These are phyloP conservation scores for Penicillium sp. DNA, from an alignment of 2,329 filamentous ascomycete genomes.

Conservation along the genomic window DNA sequence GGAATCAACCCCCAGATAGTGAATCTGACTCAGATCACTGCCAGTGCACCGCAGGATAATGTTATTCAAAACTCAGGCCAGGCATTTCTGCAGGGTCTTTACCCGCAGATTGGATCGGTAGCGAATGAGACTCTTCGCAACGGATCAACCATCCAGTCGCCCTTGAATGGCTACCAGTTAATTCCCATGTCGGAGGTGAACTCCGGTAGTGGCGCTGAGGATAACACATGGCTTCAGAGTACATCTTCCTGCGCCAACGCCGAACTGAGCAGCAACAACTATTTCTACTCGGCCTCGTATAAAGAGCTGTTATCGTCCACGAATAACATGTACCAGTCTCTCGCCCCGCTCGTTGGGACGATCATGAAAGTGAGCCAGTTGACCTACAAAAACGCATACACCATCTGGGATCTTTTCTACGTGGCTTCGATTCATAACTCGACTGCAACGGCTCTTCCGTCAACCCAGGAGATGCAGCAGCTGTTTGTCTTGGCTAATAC, in stretches of 20 bases:
- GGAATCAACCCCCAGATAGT: slow-evolving; percentile 65
- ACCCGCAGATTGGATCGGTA: slow-evolving; percentile 65
- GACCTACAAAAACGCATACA: slow-evolving; percentile 59
- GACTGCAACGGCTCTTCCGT: slow-evolving; percentile 7
- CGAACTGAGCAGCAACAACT: slow-evolving; percentile 51
- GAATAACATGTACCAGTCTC: slow-evolving; percentile 48
- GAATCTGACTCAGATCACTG: slow-evolving; percentile 64
- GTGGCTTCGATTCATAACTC: slow-evolving; percentile 59
- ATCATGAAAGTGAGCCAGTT: slow-evolving; percentile 48
- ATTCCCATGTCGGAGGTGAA: slow-evolving; percentile 64
- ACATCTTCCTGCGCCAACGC: slow-evolving; percentile 46
- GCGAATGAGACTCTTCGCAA: slow-evolving; percentile 66
- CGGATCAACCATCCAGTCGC: slow-evolving; percentile 62
- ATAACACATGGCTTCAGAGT: slow-evolving; percentile 56
- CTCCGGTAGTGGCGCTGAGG: slow-evolving; percentile 57
- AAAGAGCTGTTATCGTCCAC: slow-evolving; percentile 46
- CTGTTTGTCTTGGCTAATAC: slow-evolving; percentile 68
- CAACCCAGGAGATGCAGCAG: slow-evolving; percentile 46
- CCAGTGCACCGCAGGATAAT: slow-evolving; percentile 68
- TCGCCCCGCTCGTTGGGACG: slow-evolving; percentile 51
- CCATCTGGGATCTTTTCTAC: slow-evolving; percentile 61
- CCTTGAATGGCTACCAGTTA: slow-evolving; percentile 76
- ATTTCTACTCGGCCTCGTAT: slow-evolving; percentile 52
- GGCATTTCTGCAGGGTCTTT: slow-evolving; percentile 82
- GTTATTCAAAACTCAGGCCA: slow-evolving; percentile 75